These are phyloP conservation scores for Pleurotus citrinopileatus DNA, from an alignment of 768 basidiomycete species.

Conservation along the genomic window DNA sequence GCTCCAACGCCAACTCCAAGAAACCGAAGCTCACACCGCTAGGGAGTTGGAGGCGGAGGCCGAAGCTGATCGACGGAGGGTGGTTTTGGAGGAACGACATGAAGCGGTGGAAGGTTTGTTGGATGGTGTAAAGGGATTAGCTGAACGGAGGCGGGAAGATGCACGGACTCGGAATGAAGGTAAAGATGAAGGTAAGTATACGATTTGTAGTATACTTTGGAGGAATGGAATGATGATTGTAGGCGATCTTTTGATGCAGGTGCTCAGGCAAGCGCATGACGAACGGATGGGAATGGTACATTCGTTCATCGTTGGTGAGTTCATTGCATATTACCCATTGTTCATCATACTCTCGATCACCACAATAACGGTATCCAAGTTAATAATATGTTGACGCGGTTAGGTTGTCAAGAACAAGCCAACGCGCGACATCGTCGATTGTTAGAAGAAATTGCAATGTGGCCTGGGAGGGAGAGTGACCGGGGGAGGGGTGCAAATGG, in stretches of 20 bases:
- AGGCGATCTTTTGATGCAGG: neutral
- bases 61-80: slow-evolving; percentile 1
- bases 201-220: neutral
- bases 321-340: no score
- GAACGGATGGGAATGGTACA: neutral
- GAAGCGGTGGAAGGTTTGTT: neutral
- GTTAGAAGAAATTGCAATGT: no score
- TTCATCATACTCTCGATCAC: no score
- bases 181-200: neutral
- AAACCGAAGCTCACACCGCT: neutral
- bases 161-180: neutral
- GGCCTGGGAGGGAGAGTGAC: no score
- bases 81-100: neutral
- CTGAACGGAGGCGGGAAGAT: neutral
- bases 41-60: neutral
- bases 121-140: neutral
- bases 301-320: neutral
- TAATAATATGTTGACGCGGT: no score
- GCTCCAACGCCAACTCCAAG: neutral
- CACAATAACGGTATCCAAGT: no score
- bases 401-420: no score
- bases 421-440: no score
- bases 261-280: neutral
- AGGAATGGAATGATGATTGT: neutral
- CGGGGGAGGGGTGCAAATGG: no score